Evolutionary conservation across 2,329 filamentous ascomycete genomes (phyloP).

Genomic region (Pyricularia pennisetigena): DNA sequence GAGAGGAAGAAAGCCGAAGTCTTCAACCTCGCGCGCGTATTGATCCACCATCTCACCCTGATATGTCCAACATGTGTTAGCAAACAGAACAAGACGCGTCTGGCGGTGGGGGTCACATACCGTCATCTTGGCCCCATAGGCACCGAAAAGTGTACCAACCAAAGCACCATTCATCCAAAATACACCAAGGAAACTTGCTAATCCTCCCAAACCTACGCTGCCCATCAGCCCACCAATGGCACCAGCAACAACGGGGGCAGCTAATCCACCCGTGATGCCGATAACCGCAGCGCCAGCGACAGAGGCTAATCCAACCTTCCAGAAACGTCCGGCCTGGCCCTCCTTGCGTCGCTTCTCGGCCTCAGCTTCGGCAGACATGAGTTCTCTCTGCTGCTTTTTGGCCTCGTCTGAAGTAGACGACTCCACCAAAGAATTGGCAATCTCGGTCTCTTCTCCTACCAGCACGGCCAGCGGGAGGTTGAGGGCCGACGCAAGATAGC

Average conservation of each 20-base stretch:
- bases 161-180: conserved; percentile 80
- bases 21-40: conserved; percentile 80
- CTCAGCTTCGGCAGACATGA: conserved; percentile 67
- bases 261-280: conserved; percentile 86
- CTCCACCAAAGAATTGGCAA: conserved; percentile 65
- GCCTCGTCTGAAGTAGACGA: conserved; percentile 38
- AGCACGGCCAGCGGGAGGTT: conserved; percentile 51
- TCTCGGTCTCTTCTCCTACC: conserved; percentile 61
- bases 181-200: conserved; percentile 76
- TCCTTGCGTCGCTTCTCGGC: conserved; percentile 63
- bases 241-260: conserved; percentile 78
- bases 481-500: conserved; percentile 59
- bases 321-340: conserved; percentile 61
- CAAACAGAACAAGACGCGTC: no score
- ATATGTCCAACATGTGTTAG: not conserved
- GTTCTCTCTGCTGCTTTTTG: conserved; percentile 19
- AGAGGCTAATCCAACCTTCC: conserved; percentile 85
- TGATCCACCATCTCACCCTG: conserved; percentile 75
- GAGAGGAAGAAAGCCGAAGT: conserved; percentile 70
- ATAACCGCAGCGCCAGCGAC: conserved; percentile 84
- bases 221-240: conserved; percentile 80
- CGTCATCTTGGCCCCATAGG: conserved; percentile 71
- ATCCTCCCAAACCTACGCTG: conserved; percentile 73
- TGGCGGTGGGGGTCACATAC: conserved; percentile 16
- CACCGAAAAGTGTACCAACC: conserved; percentile 80